Conservation (phyloP, 1,139 yeast genomes). For the Scheffersomyces lignicola region DNA sequence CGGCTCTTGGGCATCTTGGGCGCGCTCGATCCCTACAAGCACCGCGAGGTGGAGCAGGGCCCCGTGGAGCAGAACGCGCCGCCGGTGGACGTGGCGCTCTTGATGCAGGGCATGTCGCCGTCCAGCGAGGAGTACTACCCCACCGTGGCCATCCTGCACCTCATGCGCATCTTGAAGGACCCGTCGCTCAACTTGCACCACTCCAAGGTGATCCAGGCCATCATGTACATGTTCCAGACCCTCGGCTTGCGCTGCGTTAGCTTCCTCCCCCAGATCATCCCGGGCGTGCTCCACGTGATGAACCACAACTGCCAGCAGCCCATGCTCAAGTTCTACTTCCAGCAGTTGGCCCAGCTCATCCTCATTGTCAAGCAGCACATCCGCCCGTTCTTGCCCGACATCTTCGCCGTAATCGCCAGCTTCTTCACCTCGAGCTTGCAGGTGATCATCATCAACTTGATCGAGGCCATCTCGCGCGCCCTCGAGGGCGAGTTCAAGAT, state of each 20-base stretch:
- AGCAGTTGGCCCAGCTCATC: constrained; percentile 79
- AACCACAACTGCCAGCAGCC: constrained; percentile 70
- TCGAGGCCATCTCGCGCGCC: constrained; percentile 83
- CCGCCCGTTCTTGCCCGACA: constrained; percentile 73
- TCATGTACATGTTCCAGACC: constrained; percentile 86
- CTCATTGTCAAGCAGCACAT: constrained; percentile 87
- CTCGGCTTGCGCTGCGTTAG: constrained; percentile 86
- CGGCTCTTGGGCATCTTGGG: constrained; percentile 89
- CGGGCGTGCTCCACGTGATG: constrained; percentile 86
- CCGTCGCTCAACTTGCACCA: constrained; percentile 84
- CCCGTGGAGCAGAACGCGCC: constrained; percentile 84
- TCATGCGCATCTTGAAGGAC: constrained; percentile 82
- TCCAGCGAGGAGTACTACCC: constrained; percentile 93
- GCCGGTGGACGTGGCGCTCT: constrained; percentile 82
- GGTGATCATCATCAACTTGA: constrained; percentile 73
- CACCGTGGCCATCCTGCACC: constrained; percentile 84
- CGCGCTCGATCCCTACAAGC: constrained; percentile 94
- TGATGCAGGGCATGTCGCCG: constrained; percentile 94
- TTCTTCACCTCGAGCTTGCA: constrained; percentile 66
- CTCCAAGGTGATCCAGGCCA: constrained; percentile 87
- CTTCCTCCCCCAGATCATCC: constrained; percentile 81
- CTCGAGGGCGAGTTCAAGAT: constrained; percentile 90
- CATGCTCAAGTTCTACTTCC: constrained; percentile 85
- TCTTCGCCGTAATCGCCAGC: constrained; percentile 76
- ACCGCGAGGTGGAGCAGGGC: constrained; percentile 83